Conservation (phyloP, 345 rosid genomes). For the Eucalyptus marginata region DNA sequence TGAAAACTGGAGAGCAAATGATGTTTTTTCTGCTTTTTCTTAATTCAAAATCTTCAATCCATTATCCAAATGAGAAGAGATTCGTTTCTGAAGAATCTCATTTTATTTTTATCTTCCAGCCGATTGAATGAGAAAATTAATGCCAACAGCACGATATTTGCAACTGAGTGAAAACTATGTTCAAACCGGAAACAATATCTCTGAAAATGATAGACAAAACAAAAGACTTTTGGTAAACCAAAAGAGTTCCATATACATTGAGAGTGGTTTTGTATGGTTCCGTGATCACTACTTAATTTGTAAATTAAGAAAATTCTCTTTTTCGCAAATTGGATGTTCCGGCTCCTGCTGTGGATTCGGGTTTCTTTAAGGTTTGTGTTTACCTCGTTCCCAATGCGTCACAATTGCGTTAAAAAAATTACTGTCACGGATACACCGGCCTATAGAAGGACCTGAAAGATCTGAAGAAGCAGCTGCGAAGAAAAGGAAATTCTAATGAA, state of each 20-base stretch:
- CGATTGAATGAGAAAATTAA: not conserved
- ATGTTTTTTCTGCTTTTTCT: not conserved
- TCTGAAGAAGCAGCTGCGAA: not conserved
- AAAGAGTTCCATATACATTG: not conserved
- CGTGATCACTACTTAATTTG: not conserved
- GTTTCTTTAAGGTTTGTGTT: not conserved
- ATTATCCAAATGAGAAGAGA: not conserved
- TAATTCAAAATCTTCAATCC: not conserved
- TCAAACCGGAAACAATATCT: not conserved
- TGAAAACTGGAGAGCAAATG: not conserved
- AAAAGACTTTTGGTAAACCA: not conserved
- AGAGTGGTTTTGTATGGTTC: not conserved
- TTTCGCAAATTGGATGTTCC: not conserved
- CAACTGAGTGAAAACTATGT: not conserved
- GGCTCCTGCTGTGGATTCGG: not conserved
- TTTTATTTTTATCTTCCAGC: not conserved
- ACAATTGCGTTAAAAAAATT: not conserved
- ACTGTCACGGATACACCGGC: rapidly evolving
- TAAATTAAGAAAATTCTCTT: not conserved
- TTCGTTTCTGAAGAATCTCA: not conserved
- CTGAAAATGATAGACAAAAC: not conserved
- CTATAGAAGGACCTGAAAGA: not conserved
- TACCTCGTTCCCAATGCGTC: not conserved
- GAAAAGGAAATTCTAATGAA: not conserved
- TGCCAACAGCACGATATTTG: not conserved